Percentiles rank a stretch among this genome's conserved stretches.
Conservation (phyloP, 495 filamentous ascomycete species). For the Neurospora tetrasperma region DNA sequence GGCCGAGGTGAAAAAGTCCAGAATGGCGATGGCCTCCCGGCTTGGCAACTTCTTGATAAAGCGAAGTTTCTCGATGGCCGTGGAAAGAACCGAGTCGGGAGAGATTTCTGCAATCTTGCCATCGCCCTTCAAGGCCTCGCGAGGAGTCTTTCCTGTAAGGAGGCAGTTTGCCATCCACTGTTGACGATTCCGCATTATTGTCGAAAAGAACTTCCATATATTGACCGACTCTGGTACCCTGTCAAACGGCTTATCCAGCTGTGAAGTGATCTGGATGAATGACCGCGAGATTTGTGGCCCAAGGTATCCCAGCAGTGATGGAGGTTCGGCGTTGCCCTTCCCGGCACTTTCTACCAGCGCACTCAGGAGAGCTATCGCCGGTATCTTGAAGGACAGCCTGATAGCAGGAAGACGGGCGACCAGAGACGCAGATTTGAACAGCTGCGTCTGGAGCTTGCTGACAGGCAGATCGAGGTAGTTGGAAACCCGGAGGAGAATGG, state of each 20-base stretch:
- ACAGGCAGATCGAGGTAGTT: slow-evolving; percentile 49
- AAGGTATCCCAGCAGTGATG: slow-evolving; percentile 81
- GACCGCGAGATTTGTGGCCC: slow-evolving; percentile 70
- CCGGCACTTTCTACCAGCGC: slow-evolving; percentile 61
- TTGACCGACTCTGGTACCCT: slow-evolving; percentile 48
- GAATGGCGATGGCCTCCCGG: slow-evolving; percentile 55
- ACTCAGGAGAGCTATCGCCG: slow-evolving; percentile 60
- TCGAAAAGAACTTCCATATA: slow-evolving; percentile 79
- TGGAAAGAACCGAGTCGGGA: slow-evolving; percentile 54
- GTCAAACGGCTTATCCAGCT: slow-evolving; percentile 65
- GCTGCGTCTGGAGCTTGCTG: slow-evolving; percentile 59
- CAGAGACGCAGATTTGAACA: slow-evolving; percentile 68
- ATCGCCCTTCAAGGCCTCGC: slow-evolving; percentile 53
- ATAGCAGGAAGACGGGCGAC: slow-evolving; percentile 69
- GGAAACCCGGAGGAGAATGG: slow-evolving; percentile 57
- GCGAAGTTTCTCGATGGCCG: slow-evolving; percentile 64
- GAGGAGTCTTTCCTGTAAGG: slow-evolving; percentile 76
- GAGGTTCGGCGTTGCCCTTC: slow-evolving; percentile 57
- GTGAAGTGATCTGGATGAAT: slow-evolving; percentile 68
- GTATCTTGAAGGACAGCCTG: slow-evolving; percentile 52
- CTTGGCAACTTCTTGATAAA: slow-evolving; percentile 53
- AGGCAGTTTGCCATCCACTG: slow-evolving; percentile 93
- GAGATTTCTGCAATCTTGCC: slow-evolving; percentile 37
- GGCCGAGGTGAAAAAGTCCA: slow-evolving; percentile 75
- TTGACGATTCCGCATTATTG: slow-evolving; percentile 81